These are phyloP conservation scores for Pseudopyricularia javanii DNA, from an alignment of 2,329 filamentous ascomycete species.

Conservation along the genomic window DNA sequence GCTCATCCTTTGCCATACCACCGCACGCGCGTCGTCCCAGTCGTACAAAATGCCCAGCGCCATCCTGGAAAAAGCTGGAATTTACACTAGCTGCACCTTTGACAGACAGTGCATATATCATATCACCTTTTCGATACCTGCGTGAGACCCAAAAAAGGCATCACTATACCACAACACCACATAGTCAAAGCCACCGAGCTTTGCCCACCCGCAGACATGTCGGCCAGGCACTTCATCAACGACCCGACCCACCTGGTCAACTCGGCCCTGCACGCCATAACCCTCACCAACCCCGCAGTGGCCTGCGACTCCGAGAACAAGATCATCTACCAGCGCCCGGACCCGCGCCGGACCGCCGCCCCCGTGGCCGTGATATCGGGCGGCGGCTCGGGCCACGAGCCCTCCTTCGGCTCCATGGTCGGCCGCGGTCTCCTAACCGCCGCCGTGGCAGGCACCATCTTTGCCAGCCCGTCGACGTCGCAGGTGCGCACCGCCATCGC, in stretches of 20 bases:
- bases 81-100: too few species aligned
- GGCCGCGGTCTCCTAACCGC: conserved; percentile 69
- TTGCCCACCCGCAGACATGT: conserved; percentile 12
- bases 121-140: too few species aligned
- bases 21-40: too few species aligned
- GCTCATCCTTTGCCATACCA: too few species aligned
- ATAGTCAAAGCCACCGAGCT: not conserved
- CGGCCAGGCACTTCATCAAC: conserved; percentile 78
- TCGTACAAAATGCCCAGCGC: too few species aligned
- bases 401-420: conserved; percentile 76
- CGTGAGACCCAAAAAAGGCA: not conserved
- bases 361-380: conserved; percentile 79
- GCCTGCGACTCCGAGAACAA: conserved; percentile 72
- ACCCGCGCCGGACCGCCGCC: conserved; percentile 23
- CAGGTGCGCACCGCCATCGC: conserved; percentile 70
- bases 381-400: conserved; percentile 83
- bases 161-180: not conserved
- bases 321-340: conserved; percentile 63
- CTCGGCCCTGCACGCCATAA: conserved; percentile 63
- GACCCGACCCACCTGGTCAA: conserved; percentile 69
- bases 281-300: conserved; percentile 72
- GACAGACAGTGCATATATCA: too few species aligned
- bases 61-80: too few species aligned
- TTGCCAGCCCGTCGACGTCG: conserved; percentile 62
- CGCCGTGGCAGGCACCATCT: conserved; percentile 76